These are phyloP conservation scores for Phytopythium sindhum DNA, from an alignment of 352 stramenopile species.

Conservation along the genomic window DNA sequence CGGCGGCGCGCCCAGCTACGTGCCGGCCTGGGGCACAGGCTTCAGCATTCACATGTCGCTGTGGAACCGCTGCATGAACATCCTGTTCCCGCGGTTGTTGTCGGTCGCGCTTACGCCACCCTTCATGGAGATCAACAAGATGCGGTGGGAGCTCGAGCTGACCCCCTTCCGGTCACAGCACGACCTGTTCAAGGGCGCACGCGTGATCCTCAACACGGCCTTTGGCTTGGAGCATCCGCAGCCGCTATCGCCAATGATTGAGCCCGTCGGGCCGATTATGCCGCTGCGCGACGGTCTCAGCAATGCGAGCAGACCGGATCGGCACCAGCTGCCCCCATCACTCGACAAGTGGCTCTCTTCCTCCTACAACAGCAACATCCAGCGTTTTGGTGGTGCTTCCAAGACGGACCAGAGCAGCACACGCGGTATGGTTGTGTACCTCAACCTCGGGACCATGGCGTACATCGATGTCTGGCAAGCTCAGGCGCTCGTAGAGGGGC, in stretches of 20 bases:
- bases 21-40: conserved; percentile 82
- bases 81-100: conserved; percentile 82
- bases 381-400: background rate
- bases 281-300: conserved; percentile 27
- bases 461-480: conserved; percentile 84
- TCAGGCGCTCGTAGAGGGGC: conserved; percentile 64
- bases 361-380: conserved; percentile 1
- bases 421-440: conserved; percentile 41
- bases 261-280: conserved; percentile 74
- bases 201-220: conserved; percentile 87
- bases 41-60: conserved; percentile 83
- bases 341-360: conserved; percentile 38
- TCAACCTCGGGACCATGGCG: conserved; percentile 75
- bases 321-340: conserved; percentile 22
- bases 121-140: conserved; percentile 89
- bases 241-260: conserved; percentile 69
- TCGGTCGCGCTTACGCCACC: conserved; percentile 84
- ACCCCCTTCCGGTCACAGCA: conserved; percentile 79
- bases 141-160: conserved; percentile 73
- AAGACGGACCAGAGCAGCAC: background rate
- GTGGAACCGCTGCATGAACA: conserved; percentile 88
- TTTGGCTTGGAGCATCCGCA: conserved; percentile 83
- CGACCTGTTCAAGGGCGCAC: conserved; percentile 83
- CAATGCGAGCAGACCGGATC: conserved; percentile 30
- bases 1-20: conserved; percentile 62